Conservation (phyloP, 768 basidiomycete genomes). For the Myochromella boudieri region DNA sequence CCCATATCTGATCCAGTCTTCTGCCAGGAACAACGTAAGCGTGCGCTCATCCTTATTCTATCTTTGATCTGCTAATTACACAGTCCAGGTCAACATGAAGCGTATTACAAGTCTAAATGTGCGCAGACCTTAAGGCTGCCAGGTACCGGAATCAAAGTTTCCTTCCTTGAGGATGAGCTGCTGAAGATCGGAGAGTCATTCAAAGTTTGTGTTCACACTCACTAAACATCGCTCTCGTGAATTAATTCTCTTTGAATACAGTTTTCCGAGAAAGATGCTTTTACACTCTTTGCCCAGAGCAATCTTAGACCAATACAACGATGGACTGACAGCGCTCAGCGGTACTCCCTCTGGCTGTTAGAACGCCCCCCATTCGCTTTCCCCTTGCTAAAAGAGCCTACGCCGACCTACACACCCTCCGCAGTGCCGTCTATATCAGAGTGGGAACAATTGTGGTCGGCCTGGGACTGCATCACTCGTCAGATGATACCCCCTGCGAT, state of each 20-base stretch:
- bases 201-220: constrained; percentile 55
- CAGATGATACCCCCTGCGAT: constrained; percentile 86
- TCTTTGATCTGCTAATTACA: constrained; percentile 1
- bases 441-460: constrained; percentile 83
- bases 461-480: constrained; percentile 84
- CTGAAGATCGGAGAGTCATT: constrained; percentile 84
- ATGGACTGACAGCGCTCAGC: constrained; percentile 73
- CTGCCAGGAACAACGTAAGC: constrained; percentile 18
- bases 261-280: constrained; percentile 79
- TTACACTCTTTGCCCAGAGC: constrained; percentile 66
- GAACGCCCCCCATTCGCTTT: constrained; percentile 85
- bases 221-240: too few species aligned
- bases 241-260: constrained; percentile 31
- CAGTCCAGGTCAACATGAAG: constrained; percentile 73
- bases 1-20: background rate
- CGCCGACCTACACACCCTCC: constrained; percentile 44
- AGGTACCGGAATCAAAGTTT: constrained; percentile 37
- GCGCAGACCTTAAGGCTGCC: constrained; percentile 60
- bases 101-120: constrained; percentile 71
- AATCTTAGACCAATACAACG: constrained; percentile 83
- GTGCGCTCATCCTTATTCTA: too few species aligned
- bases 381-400: constrained; percentile 52
- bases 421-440: constrained; percentile 73
- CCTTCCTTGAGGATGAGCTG: constrained; percentile 70
- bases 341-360: constrained; percentile 88